These are phyloP conservation scores for Melampsora americana DNA, from an alignment of 1,284 basidiomycete genomes.

Conservation along the genomic window DNA sequence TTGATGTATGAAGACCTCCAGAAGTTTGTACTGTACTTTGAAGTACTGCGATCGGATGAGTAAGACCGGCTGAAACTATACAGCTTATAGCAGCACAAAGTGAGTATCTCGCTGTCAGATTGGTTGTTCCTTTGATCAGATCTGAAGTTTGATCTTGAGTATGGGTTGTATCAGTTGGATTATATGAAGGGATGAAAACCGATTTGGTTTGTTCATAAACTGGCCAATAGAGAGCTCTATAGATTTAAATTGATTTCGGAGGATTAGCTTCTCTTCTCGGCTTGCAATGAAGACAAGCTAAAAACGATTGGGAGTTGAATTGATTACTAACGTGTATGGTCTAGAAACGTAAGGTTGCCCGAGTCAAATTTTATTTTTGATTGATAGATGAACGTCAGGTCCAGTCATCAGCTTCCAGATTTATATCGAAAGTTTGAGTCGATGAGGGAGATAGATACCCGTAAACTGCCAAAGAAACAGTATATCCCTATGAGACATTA, in stretches of 20 bases:
- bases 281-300: too few relatives aligned
- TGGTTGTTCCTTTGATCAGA: neutral
- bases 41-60: conserved; percentile 6
- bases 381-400: too few relatives aligned
- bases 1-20: neutral
- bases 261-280: too few relatives aligned
- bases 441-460: neutral
- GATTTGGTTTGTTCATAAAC: conserved; percentile 9
- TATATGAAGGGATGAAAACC: neutral
- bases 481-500: neutral
- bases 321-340: neutral
- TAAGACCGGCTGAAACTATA: neutral
- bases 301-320: too few relatives aligned
- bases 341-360: neutral
- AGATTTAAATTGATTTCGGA: neutral
- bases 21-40: conserved; percentile 6
- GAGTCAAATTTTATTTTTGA: too few relatives aligned
- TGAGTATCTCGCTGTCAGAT: neutral
- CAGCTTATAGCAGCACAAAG: conserved; percentile 4
- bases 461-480: neutral
- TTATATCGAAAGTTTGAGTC: neutral
- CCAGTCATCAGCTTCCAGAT: too few relatives aligned
- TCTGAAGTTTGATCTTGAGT: neutral
- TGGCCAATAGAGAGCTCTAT: conserved; percentile 4
- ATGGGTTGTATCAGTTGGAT: neutral